These are phyloP conservation scores for Colletotrichum musae DNA, from an alignment of 2,329 filamentous ascomycete genomes.

Conservation along the genomic window DNA sequence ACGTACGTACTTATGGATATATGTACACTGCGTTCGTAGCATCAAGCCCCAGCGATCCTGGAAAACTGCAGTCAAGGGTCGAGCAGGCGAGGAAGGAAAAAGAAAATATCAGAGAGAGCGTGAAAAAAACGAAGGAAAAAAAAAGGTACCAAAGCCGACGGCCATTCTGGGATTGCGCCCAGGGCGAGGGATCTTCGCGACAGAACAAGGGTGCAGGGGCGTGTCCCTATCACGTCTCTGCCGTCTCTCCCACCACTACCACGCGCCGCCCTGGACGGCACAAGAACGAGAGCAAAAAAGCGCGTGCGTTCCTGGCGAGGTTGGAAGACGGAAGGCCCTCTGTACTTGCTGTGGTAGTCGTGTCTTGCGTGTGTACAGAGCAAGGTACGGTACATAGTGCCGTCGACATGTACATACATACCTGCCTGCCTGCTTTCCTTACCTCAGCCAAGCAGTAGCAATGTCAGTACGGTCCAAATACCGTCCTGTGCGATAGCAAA, in stretches of 20 bases:
- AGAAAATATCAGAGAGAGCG: background rate
- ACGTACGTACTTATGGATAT: no score
- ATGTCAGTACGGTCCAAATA: background rate
- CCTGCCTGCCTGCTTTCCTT: no score
- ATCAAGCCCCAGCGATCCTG: no score
- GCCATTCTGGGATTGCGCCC: conserved; percentile 14
- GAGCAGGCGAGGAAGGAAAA: no score
- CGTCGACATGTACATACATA: no score
- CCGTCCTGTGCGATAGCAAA: background rate
- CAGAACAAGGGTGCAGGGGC: conserved; percentile 16
- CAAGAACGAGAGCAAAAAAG: background rate
- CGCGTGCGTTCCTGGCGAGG: conserved; percentile 31
- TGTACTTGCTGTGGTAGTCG: no score
- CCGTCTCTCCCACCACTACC: conserved; percentile 32
- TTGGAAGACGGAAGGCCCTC: background rate
- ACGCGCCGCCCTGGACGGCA: conserved; percentile 29
- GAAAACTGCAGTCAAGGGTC: background rate
- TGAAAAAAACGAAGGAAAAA: background rate
- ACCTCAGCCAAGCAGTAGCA: no score
- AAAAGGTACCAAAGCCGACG: conserved; percentile 10
- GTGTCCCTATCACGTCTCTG: conserved; percentile 12
- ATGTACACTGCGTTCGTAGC: no score
- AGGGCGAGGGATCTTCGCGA: conserved; percentile 27
- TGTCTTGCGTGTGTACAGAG: conserved; percentile 20
- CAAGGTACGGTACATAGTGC: conserved; percentile 4